Base-by-base conservation (phyloP, 208 protist species). In the Porcisia deanei region DNA sequence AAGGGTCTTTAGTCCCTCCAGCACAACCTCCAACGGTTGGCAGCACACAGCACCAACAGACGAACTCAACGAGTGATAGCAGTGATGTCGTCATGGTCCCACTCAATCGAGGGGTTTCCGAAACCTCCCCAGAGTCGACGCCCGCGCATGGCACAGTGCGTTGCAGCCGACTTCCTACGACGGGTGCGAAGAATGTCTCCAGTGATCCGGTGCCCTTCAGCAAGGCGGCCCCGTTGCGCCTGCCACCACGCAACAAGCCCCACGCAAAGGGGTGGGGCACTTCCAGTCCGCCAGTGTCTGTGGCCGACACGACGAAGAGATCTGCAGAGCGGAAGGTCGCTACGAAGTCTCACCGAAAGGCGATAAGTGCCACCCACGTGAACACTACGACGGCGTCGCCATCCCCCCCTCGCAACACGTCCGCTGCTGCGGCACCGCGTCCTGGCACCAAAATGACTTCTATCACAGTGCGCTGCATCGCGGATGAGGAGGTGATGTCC, bases 381-480 rank as follows among this genome's bases (percentile, higher is more conserved):
- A 66, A 66, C 45, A 47, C 25, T 18, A 47, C 9, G 65, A 39
- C 65, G 3, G 65, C 43, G 22, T 70, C 45, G 6, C 5, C 65
- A 30, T 22, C 25, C 4, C 57, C 4, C 9, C 57, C 22, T 22
- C 57, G 7, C 7, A 12, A 5, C 22, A 12, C 20, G 14, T 22
- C 57, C 4, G 4, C 57, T 60, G 57, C 57, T 22, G 14, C 47
- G 10, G 47, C 47, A 41, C 39, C 65, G 25, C 16, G 41, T 1
- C 34, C 41, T 0, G 20, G 5, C 53, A 30, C n/a, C 12, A 72
- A 60, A 25, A 3, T 3, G 18, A 8, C 14, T 16, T 30, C 77
- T 0, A 47, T 43, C 41, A 75, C 77, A 1, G 77, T 77, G 37
- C 47, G 52, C 54, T 82, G 77, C 41, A 34, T 59, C 16, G 71